Evolutionary conservation across 2,329 filamentous ascomycete genomes (phyloP), one percentile per base, ranked within the genome.

Genomic region (Claviceps monticola): DNA sequence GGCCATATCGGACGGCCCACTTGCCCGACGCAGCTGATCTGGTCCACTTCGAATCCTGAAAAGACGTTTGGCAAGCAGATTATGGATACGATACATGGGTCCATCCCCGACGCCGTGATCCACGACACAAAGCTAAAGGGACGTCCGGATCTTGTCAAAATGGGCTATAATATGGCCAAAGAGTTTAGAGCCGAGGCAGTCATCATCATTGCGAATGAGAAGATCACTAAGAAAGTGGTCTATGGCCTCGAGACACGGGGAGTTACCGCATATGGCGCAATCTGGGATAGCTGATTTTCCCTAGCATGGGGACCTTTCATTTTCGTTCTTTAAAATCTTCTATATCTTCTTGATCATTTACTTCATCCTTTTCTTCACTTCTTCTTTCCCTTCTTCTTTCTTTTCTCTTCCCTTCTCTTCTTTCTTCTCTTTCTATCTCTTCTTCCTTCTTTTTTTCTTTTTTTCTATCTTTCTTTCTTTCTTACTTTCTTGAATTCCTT

Each of bases 151-250:
- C 64, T 76, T n/a, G 69, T 73, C 14, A 62, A 62, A 46, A 71
- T 72, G 65, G 68, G 68, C 4, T 74, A 68, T 61, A 74, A 86
- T 62, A 59, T 83, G 29, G 71, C 70, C 13, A 68, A 79, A 46
- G 72, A 74, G 41, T 81, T 76, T 58, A 66, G 70, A 8, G 68
- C 82, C 1, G 84, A 88, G 70, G 85, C 83, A 2, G 82, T 88
- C 39, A 82, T 87, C 60, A 75, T 88, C 54, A 83, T 89, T 59
- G 81, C 80, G 51, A 89, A 88, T 62, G 78, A 82, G 53, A 74
- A 67, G 52, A 74, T 87, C 37, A 88, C 84, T 17, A 74, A 74
- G 60, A 79, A 78, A 67, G 73, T 88, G 1, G 83, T 88, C 0
- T 84, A 82, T 61, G 81, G 76, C 8, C 67, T 89, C 49, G 83